phyloP scores from a whole-genome alignment of 2,329 filamentous ascomycete species.

The Sclerotinia borealis region DNA sequence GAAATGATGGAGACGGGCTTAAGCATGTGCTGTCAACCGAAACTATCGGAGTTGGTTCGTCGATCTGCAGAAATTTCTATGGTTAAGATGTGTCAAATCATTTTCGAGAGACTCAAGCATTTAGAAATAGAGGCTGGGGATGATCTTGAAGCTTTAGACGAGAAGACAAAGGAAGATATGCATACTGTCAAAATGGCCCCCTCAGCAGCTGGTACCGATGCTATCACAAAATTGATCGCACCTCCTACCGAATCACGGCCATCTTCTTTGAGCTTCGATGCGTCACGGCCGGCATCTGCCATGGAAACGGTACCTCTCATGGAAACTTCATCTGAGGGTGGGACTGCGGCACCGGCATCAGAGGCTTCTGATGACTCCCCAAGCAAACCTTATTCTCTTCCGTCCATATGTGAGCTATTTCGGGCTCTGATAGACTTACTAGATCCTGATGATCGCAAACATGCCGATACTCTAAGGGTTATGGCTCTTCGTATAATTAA shows the following conservation, averaged over 20 bases:
- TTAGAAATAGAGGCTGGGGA: constrained; percentile 71
- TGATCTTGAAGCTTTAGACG: constrained; percentile 59
- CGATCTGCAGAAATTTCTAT: constrained; percentile 93
- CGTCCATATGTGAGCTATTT: constrained; percentile 91
- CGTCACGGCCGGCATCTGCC: constrained; percentile 25
- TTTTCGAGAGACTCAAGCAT: constrained; percentile 88
- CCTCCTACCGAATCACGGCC: constrained; percentile 34
- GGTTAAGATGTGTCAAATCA: constrained; percentile 98
- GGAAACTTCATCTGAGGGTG: constrained; percentile 22
- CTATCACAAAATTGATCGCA: constrained; percentile 48
- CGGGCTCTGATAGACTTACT: constrained; percentile 88
- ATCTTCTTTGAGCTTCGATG: constrained; percentile 40
- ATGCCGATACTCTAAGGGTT: constrained; percentile 91
- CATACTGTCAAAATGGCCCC: constrained; percentile 81
- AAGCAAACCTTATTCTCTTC: constrained; percentile 84
- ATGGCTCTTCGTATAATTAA: constrained; percentile 98
- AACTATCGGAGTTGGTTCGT: constrained; percentile 83
- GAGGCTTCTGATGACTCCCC: constrained; percentile 39
- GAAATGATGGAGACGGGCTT: constrained; percentile 99
- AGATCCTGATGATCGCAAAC: constrained; percentile 85
- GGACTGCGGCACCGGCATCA: constrained; percentile 24
- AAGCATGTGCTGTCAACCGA: constrained; percentile 92
- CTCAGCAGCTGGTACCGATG: constrained; percentile 57
- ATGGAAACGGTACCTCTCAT: constrained; percentile 16
- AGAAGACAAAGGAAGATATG: constrained; percentile 60